Conservation (phyloP, 306 rosid genomes). For the Prunus mongolica region DNA sequence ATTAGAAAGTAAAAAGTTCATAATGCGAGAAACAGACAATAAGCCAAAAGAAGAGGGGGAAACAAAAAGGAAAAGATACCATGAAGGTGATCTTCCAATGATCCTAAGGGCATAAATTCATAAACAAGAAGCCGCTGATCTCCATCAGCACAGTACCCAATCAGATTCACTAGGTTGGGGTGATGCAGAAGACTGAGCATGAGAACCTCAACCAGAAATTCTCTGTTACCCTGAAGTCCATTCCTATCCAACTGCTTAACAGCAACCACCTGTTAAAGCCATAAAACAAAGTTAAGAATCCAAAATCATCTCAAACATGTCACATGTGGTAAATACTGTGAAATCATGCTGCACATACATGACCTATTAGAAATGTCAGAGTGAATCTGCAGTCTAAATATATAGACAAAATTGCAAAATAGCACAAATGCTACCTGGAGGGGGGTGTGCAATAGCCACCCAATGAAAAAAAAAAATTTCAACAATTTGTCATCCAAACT, state of each 20-base stretch:
- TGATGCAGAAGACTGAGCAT: conserved; percentile 95
- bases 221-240: conserved; percentile 93
- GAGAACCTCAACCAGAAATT: conserved; percentile 89
- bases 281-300: conserved; percentile 15
- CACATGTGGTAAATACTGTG: background rate
- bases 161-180: conserved; percentile 73
- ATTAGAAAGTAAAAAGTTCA: conserved; percentile 1
- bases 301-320: background rate
- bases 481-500: no score
- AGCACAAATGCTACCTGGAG: no score
- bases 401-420: no score
- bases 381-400: background rate
- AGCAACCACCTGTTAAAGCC: conserved; percentile 65
- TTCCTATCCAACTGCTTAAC: conserved; percentile 91
- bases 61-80: conserved; percentile 36
- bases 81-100: conserved; percentile 85
- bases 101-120: conserved; percentile 81
- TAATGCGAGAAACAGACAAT: background rate
- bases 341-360: background rate
- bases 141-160: conserved; percentile 93
- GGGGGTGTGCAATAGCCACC: no score
- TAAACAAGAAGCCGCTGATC: conserved; percentile 94
- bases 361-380: background rate
- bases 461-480: no score
- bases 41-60: background rate